Evolutionary conservation across 2,329 filamentous ascomycete species (phyloP).

Genomic region (Ceratocystis variospora): DNA sequence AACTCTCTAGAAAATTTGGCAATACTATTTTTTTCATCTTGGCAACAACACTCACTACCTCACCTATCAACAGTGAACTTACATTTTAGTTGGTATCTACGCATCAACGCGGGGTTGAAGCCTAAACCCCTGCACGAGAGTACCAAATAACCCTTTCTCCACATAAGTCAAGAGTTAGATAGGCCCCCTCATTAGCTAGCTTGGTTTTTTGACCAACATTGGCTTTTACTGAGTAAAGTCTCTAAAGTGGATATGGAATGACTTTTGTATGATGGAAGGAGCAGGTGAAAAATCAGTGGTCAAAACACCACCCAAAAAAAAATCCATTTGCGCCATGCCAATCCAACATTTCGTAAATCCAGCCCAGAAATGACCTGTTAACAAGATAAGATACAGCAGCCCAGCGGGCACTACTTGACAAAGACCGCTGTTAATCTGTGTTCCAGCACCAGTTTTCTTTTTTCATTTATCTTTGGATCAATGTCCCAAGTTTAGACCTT

Average conservation of each 20-base stretch:
- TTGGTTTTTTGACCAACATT: too few species aligned
- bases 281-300: neutral
- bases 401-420: slow-evolving; percentile 13
- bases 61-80: too few species aligned
- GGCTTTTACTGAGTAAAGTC: too few species aligned
- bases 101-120: too few species aligned
- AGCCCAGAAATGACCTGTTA: slow-evolving; percentile 12
- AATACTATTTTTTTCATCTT: too few species aligned
- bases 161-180: too few species aligned
- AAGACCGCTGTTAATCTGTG: slow-evolving; percentile 14
- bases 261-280: neutral
- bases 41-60: too few species aligned
- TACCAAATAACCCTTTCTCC: too few species aligned
- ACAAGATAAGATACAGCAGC: slow-evolving; percentile 17
- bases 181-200: too few species aligned
- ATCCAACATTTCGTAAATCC: slow-evolving; percentile 4
- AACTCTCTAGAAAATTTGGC: too few species aligned
- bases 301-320: slow-evolving; percentile 11
- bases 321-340: slow-evolving; percentile 19
- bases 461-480: slow-evolving; percentile 8
- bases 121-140: too few species aligned
- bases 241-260: neutral
- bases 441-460: slow-evolving; percentile 18
- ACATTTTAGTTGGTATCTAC: too few species aligned
- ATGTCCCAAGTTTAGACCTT: slow-evolving; percentile 62